Percentiles rank a stretch among this genome's conserved stretches.
Conservation (phyloP, 2,329 filamentous ascomycete genomes). For the Penicillium sp. region DNA sequence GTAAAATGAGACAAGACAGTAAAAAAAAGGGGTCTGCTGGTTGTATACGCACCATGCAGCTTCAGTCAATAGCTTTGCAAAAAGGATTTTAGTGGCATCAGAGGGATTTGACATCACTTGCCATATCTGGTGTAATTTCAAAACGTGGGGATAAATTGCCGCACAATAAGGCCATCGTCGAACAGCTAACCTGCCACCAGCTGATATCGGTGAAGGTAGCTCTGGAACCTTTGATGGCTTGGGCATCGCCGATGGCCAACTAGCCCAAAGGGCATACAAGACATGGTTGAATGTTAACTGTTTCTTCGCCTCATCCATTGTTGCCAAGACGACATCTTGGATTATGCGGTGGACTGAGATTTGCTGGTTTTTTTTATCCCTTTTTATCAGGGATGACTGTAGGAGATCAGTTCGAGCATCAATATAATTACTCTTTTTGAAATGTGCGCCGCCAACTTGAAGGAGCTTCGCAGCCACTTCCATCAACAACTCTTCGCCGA, state of each 20-base stretch:
- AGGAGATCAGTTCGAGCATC: constrained; percentile 21
- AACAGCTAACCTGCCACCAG: constrained; percentile 13
- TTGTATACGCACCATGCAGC: constrained; percentile 20
- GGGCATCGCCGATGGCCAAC: constrained; percentile 18
- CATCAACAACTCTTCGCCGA: too few species aligned
- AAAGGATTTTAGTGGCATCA: constrained; percentile 14
- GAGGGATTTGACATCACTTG: constrained; percentile 5
- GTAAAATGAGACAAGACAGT: constrained; percentile 10
- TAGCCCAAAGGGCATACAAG: constrained; percentile 12
- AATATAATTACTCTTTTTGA: constrained; percentile 13
- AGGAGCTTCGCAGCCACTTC: too few species aligned
- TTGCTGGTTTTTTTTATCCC: constrained; percentile 15
- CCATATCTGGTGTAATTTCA: constrained; percentile 19
- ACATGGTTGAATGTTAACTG: constrained; percentile 8
- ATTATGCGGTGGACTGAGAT: constrained; percentile 22
- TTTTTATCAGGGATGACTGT: constrained; percentile 20
- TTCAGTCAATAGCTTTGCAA: constrained; percentile 20
- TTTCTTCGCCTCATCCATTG: constrained; percentile 15
- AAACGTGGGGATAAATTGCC: constrained; percentile 21
- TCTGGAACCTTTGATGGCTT: constrained; percentile 15
- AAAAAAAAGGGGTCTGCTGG: neutral
- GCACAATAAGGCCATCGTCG: constrained; percentile 20
- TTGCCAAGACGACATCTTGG: constrained; percentile 21
- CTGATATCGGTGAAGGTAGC: constrained; percentile 12
- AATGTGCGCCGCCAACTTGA: neutral